Base-by-base conservation (phyloP, 2,329 filamentous ascomycete genomes). In the Cytospora leucostoma region DNA sequence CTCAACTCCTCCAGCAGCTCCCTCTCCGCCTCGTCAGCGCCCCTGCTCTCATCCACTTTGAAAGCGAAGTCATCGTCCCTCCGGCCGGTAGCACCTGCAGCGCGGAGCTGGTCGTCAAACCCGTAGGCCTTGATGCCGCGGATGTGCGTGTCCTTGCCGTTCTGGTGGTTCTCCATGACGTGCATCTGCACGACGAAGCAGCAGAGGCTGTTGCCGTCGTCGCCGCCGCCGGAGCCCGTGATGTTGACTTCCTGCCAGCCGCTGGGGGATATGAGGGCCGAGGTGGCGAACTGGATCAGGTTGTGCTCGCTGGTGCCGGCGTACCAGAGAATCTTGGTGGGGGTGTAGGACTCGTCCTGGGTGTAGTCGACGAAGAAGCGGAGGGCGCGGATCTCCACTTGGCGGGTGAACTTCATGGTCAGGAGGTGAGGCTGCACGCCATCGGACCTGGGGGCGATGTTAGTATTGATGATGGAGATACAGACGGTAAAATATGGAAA, bases 71-170 rank as follows among this genome's bases (percentile, higher is more conserved):
- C 74, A 21, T 74, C 72, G 10, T 76, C 62, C 47, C 37, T 63
- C 12, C 32, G 15, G 38, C 64, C 64, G 8, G 64, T 65, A 21
- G 64, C 53, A 4, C 75, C 77, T 15, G 76, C 74, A 4, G 74
- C 77, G 17, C 76, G 77, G 13, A 79, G 77, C 65, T 84, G 83
- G 34, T 79, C 77, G 66, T 84, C 82, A 19, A 84, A 77, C 1
- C 84, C 84, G 68, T 86, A 99, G 11, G 98, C 89, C 78, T 97
- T 96, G 75, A 99, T 84, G 2, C 93, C 94, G 17, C 95, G 85
- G 32, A 99, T 84, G 80, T 99, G 95, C n/a, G 95, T 99, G 74
- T 99, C 95, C 75, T 99, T 99, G 67, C 95, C 95, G 74, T 99
- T 99, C 77, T 99, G 95, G 75, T 99, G 95, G 73, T 99, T 99